Percentiles rank a stretch among this genome's conserved stretches.
phyloP scores from a whole-genome alignment of 2,329 filamentous ascomycete species.

The Pseudocercospora ulei region DNA sequence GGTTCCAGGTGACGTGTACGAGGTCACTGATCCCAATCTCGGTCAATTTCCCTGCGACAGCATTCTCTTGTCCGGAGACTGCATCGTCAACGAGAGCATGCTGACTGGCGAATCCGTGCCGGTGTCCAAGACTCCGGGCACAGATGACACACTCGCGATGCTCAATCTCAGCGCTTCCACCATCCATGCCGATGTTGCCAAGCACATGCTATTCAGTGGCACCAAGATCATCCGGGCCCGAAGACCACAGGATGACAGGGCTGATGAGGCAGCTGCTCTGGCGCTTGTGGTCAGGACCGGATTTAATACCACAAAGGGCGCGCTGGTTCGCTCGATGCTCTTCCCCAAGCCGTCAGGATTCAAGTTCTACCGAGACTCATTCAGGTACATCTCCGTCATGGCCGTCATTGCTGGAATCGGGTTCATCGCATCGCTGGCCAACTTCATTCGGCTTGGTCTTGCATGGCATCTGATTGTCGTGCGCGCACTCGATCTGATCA shows the following conservation, averaged over 20 bases:
- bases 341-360: conserved; percentile 98
- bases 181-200: conserved; percentile 70
- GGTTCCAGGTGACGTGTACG: conserved; percentile 91
- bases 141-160: conserved; percentile 63
- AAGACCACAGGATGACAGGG: conserved; percentile 72
- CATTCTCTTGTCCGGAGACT: conserved; percentile 81
- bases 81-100: conserved; percentile 99
- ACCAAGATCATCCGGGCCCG: conserved; percentile 90
- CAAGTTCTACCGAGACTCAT: conserved; percentile 96
- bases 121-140: conserved; percentile 81
- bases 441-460: conserved; percentile 76
- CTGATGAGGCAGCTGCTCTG: conserved; percentile 79
- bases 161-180: conserved; percentile 73
- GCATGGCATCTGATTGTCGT: conserved; percentile 87
- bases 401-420: conserved; percentile 72
- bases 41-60: conserved; percentile 87
- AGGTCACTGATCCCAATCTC: conserved; percentile 86
- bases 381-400: conserved; percentile 97
- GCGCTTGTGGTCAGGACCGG: conserved; percentile 89
- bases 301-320: conserved; percentile 95
- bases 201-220: conserved; percentile 85
- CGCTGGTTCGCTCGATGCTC: conserved; percentile 91
- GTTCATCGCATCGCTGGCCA: conserved; percentile 82
- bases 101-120: conserved; percentile 93
- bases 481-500: conserved; percentile 86